phyloP scores from a whole-genome alignment of 345 rosid species.

The Eucalyptus urophylla region DNA sequence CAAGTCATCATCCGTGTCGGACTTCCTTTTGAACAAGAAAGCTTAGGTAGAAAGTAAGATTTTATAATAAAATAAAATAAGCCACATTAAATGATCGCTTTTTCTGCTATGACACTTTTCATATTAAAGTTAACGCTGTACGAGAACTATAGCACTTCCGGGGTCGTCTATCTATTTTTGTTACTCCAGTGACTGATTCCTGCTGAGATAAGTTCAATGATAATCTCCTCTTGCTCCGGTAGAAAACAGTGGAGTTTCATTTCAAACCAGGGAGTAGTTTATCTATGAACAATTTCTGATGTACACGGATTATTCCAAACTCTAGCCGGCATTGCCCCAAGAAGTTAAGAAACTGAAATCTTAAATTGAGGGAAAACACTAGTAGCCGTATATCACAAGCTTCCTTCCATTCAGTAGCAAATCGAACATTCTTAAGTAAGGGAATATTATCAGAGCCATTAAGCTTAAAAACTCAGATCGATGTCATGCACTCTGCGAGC shows the following conservation, averaged over 20 bases:
- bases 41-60: neutral
- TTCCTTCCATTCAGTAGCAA: neutral
- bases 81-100: neutral
- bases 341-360: neutral
- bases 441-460: neutral
- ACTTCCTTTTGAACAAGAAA: neutral
- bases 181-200: neutral
- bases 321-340: neutral
- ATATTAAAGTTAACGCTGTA: too few species aligned
- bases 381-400: neutral
- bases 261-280: neutral
- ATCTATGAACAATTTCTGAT: neutral
- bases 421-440: neutral
- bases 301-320: neutral
- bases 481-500: neutral
- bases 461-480: neutral
- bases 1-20: neutral
- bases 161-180: neutral
- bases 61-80: too few species aligned
- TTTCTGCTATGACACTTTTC: neutral
- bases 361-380: neutral
- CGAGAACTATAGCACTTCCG: neutral
- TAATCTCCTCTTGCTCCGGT: neutral
- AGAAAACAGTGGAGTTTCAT: neutral
- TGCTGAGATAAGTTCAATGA: neutral